Conservation (phyloP, 305 asterid species). For the Solanum aculeatissimum region DNA sequence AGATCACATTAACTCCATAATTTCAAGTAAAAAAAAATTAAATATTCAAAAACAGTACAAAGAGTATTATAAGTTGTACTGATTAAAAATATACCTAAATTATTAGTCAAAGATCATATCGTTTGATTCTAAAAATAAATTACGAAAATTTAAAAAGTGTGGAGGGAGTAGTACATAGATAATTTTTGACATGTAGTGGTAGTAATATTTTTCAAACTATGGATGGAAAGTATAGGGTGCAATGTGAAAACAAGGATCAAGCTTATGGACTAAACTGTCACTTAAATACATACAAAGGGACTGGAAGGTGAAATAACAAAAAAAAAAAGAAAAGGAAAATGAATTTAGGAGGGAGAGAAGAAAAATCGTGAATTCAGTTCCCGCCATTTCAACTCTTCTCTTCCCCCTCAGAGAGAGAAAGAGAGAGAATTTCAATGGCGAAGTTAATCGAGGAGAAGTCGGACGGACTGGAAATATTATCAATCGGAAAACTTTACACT, state of each 20-base stretch:
- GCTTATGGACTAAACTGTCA: not conserved
- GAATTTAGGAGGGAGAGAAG: not conserved
- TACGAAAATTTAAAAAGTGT: too few relatives aligned
- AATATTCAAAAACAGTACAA: too few relatives aligned
- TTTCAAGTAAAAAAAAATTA: too few relatives aligned
- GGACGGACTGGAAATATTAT: constrained; percentile 59
- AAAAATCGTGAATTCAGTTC: not conserved
- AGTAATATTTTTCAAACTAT: not conserved
- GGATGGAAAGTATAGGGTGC: not conserved
- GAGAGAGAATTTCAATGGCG: not conserved
- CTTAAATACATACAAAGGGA: not conserved
- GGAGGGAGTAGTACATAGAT: too few relatives aligned
- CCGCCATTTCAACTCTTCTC: not conserved
- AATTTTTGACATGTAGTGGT: too few relatives aligned
- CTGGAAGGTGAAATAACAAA: not conserved
- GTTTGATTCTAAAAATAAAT: too few relatives aligned
- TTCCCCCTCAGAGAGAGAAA: not conserved
- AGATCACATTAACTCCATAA: too few relatives aligned
- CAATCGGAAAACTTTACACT: constrained; percentile 61
- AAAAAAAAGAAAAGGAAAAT: not conserved
- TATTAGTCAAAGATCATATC: too few relatives aligned
- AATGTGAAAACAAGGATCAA: not conserved
- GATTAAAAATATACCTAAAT: too few relatives aligned
- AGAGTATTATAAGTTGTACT: too few relatives aligned
- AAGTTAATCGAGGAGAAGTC: constrained; percentile 23